Evolutionary conservation across 306 rosid genomes (phyloP), one percentile per base, ranked within the genome.

Genomic region (Gleditsia sinensis): DNA sequence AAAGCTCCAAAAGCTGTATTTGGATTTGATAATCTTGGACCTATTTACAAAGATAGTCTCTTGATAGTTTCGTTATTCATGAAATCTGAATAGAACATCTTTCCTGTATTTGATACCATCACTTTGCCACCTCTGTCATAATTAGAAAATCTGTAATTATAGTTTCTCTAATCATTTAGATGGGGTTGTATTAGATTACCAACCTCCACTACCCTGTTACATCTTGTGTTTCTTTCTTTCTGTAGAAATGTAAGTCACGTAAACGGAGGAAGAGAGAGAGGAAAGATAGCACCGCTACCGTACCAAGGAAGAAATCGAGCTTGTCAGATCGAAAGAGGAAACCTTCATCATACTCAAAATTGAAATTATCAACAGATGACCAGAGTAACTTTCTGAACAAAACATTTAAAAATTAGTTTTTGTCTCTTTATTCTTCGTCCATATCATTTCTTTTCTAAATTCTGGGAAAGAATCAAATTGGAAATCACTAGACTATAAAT

Each of bases 311-410:
- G 78, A 45, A 43, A 42, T 16, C 73, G 43, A 2, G 10, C 51
- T 45, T 45, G 8, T 64, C 78, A 7, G 0, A 25, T 42, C 54
- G 2, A n/a, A n/a, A n/a, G 37, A 11, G 19, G 11, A 64, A 23
- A n/a, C 27, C 57, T 30, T 24, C 77, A 19, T 32, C 50, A 1
- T 24, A 28, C 28, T 39, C 72, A 21, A n/a, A 14, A 56, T 4
- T 7, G 14, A 9, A 19, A 49, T 39, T 68, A 9, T 51, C 50
- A 49, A 27, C 34, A 7, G 21, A 7, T 72, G 63, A 65, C 8
- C 45, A 20, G 33, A 25, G 83, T 79, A 72, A 79, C 3, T 72
- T 55, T 65, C 69, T 72, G 10, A 72, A 66, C 57, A 54, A 30
- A 43, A 53, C 67, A 48, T 53, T 32, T 32, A 9, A 34, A 33